A percentile compares a stretch with the other conserved stretches of the same genome.
phyloP scores from a whole-genome alignment of 129 eudicot species.

The Scalesia atractyloides region DNA sequence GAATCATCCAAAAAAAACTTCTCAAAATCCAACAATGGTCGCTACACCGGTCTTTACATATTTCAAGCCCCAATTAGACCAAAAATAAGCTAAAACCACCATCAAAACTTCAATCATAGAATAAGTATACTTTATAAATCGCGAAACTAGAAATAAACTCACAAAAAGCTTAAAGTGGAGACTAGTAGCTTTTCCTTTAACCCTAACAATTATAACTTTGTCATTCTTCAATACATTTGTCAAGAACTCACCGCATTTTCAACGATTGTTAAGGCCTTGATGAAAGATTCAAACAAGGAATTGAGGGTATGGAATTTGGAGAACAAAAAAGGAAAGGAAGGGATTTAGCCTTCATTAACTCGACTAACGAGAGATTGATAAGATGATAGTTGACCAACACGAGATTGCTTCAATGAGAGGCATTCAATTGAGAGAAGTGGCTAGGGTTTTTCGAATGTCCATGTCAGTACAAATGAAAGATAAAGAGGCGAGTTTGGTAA shows the following conservation, averaged over 20 bases:
- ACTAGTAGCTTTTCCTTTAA: conserved; percentile 77
- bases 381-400: too few species aligned
- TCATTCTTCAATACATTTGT: conserved; percentile 31
- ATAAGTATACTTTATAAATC: background rate
- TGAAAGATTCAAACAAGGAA: conserved; percentile 8
- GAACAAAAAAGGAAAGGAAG: background rate
- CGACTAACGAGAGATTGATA: too few species aligned
- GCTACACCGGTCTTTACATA: conserved; percentile 70
- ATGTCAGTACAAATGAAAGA: too few species aligned
- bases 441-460: too few species aligned
- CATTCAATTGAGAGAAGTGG: too few species aligned
- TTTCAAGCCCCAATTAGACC: conserved; percentile 75
- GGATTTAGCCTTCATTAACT: too few species aligned
- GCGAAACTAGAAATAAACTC: conserved; percentile 6
- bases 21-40: conserved; percentile 70
- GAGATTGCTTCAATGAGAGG: too few species aligned
- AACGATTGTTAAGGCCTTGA: background rate
- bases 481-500: too few species aligned
- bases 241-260: conserved; percentile 44
- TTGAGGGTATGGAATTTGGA: background rate
- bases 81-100: background rate
- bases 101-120: background rate
- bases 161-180: conserved; percentile 87
- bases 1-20: conserved; percentile 67
- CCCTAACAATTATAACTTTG: conserved; percentile 79